Evolutionary conservation across 352 stramenopile genomes (phyloP), one percentile per base, ranked within the genome.

Genomic region (Phytophthora brassicae): DNA sequence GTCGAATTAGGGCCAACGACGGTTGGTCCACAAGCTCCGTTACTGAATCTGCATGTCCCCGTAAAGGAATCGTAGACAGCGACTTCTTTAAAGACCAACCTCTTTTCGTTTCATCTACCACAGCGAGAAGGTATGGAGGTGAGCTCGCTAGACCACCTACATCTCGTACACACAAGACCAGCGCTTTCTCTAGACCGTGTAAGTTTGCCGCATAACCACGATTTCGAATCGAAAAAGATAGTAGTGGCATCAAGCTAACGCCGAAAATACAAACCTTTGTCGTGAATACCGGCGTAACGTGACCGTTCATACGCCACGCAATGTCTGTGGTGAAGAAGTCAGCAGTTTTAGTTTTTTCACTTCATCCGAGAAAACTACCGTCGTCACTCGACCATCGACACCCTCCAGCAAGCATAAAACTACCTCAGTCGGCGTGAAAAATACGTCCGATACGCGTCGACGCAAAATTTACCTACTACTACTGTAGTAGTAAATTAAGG

Each of bases 291-390:
- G 48, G 13, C 3, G 29, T 26, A 11, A 77, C 48, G 11, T 70
- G 74, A 0, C 73, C 73, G 53, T 77, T 73, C 23, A 79, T 58
- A 1, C 74, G 56, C 14, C 74, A 51, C 11, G 70, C 63, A 5
- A 69, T 17, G 39, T 64, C 52, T 1, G 51, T 56, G 0, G 19
- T 48, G 38, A 82, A 74, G 20, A 72, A 64, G 19, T 79, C 0
- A 61, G 3, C 12, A 74, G 42, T 2, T 39, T 26, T 2, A 78
- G 28, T 9, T 23, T 44, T 17, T 70, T 58, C 1, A 81, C 53
- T 26, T 78, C 68, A 17, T 62, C 57, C 0, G 74, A 75, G 13
- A 60, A 64, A 0, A 82, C 26, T 0, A 67, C 9, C 0, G 64
- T 73, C 0, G 48, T 6, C 0, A 79, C 54, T 4, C 26, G 70